Evolutionary conservation across 768 basidiomycete species (phyloP).

Genomic region (Cantharellus anzutake): DNA sequence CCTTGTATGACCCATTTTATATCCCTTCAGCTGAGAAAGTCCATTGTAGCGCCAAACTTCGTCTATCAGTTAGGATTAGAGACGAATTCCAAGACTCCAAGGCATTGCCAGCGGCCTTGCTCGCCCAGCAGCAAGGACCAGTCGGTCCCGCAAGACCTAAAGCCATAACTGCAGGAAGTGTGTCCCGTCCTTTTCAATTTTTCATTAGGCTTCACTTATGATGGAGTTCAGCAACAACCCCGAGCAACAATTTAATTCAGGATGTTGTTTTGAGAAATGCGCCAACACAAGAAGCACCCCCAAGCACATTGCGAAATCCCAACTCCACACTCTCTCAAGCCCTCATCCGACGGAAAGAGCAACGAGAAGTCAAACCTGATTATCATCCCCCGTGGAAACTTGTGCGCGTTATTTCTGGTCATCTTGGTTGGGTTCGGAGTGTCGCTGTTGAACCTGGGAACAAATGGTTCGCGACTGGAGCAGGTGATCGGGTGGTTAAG

Average conservation of each 20-base stretch:
- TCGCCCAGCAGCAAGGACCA: conserved; percentile 53
- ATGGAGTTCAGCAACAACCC: conserved; percentile 26
- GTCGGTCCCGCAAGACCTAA: conserved; percentile 70
- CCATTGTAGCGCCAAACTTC: conserved; percentile 37
- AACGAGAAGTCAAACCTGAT: conserved; percentile 81
- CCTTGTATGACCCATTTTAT: neutral
- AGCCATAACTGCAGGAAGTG: conserved; percentile 54
- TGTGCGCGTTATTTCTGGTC: conserved; percentile 88
- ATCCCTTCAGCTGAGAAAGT: neutral
- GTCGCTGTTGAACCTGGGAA: conserved; percentile 96
- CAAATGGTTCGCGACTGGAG: conserved; percentile 96
- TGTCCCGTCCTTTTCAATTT: conserved; percentile 12
- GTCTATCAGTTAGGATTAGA: conserved; percentile 66
- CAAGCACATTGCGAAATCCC: conserved; percentile 23
- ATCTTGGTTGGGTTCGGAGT: conserved; percentile 93
- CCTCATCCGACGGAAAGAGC: conserved; percentile 81
- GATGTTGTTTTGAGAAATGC: conserved; percentile 39
- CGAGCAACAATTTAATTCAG: conserved; percentile 37
- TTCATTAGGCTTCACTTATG: neutral
- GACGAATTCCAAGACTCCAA: conserved; percentile 82
- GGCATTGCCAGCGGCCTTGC: conserved; percentile 60
- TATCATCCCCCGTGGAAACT: conserved; percentile 97
- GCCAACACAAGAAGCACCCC: conserved; percentile 20
- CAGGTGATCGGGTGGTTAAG: conserved; percentile 95
- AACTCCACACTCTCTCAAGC: conserved; percentile 73